Base-by-base conservation (phyloP, 345 rosid genomes). In the Laguncularia racemosa region DNA sequence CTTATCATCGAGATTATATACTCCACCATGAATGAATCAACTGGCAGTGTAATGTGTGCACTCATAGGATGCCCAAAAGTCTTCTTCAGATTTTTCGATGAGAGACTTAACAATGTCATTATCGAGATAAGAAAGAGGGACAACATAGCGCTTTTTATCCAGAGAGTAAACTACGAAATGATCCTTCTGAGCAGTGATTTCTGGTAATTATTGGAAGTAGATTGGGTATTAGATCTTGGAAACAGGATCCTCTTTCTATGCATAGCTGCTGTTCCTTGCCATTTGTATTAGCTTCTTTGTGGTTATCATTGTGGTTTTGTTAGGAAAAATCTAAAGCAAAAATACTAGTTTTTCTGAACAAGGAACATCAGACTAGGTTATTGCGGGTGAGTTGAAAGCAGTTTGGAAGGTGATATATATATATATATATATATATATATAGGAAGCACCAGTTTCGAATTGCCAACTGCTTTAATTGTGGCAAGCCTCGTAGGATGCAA, bases 41-140 rank as follows among this genome's bases (percentile, higher is more conserved):
- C 72, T n/a, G 80, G 72, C 49, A 73, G 43, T 2, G 62, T 73
- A 60, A 76, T 76, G 21, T 73, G 80, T 44, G 74, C 66, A 13
- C 48, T 44, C 3, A 17, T 20, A 5, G 55, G 45, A n/a, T 45
- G 50, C 21, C 62, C 64, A n/a, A 54, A n/a, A 21, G 50, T 55
- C 60, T 14, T 65, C 67, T 44, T 71, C 60, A 0, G 67, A 56
- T 26, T 56, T 15, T 46, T 43, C 52, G 23, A 65, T 49, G 26
- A 64, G 66, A 46, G 57, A 62, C 10, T 44, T 52, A n/a, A 59
- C 23, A 38, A 63, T 46, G 14, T 10, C 43, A 6, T 4, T 62
- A 50, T 14, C 44, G 20, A 71, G 76, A 68, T 50, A 61, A 18
- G 53, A 26, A 44, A 68, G 26, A 5, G 76, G 74, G 40, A 76